Evolutionary conservation across 176 grass and related monocot species (phyloP).

Genomic region (Triticum urartu): DNA sequence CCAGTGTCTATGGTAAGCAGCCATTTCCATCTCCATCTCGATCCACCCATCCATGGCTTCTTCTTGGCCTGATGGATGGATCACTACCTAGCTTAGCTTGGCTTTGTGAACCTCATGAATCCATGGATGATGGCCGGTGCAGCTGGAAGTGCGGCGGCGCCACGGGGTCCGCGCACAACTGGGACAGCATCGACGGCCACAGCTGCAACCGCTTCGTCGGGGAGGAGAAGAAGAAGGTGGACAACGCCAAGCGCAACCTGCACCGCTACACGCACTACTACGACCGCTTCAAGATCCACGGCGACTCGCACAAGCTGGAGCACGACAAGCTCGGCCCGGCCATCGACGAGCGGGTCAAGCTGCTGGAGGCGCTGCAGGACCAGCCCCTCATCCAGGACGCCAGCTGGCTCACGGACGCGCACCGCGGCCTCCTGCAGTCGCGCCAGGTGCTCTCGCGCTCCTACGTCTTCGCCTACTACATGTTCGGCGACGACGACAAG

Average conservation of each 20-base stretch:
- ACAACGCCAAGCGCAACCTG: conserved; percentile 5
- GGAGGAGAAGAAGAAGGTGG: conserved; percentile 29
- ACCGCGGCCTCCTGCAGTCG: conserved; percentile 26
- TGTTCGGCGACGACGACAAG: conserved; percentile 42
- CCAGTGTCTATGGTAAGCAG: conserved; percentile 37
- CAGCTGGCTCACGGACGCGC: conserved; percentile 18
- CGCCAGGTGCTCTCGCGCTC: conserved; percentile 35
- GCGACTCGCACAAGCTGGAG: conserved; percentile 28
- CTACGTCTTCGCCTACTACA: conserved; percentile 58
- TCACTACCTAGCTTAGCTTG: not conserved
- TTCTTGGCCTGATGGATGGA: not conserved
- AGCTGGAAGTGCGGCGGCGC: conserved; percentile 59
- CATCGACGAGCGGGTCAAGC: not conserved
- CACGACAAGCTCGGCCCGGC: not conserved
- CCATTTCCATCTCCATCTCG: too few species aligned
- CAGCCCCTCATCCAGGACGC: not conserved
- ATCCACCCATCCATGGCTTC: too few species aligned
- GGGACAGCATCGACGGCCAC: not conserved
- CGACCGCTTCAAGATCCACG: conserved; percentile 30
- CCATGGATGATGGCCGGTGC: not conserved
- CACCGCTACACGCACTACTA: conserved; percentile 46
- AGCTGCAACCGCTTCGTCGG: conserved; percentile 42
- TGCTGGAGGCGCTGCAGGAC: not conserved
- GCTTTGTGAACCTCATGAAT: not conserved
- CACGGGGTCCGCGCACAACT: not conserved